These are phyloP conservation scores for Gremmenia infestans DNA, from an alignment of 2,329 filamentous ascomycete species.

Conservation along the genomic window DNA sequence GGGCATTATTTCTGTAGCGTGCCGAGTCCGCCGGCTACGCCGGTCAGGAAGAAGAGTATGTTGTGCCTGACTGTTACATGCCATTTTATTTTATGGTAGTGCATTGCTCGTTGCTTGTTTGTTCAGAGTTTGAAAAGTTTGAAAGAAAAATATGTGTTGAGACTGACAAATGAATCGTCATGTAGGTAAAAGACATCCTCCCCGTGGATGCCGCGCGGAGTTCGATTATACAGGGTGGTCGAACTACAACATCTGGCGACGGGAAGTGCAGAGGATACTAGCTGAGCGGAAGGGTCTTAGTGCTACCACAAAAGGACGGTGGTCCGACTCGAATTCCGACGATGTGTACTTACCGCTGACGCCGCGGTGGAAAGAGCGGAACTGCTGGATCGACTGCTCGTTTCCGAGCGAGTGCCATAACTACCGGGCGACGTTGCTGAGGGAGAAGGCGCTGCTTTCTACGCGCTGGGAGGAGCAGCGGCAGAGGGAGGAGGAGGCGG, in stretches of 20 bases:
- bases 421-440: neutral
- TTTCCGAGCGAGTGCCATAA: constrained; percentile 20
- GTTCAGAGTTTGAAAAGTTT: too few relatives aligned
- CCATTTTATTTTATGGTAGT: too few relatives aligned
- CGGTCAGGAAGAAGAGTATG: too few relatives aligned
- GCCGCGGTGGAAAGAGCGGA: neutral
- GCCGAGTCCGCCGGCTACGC: neutral
- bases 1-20: constrained; percentile 25
- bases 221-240: constrained; percentile 21
- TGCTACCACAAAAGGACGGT: neutral
- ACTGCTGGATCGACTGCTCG: constrained; percentile 22
- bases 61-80: too few relatives aligned
- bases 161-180: neutral
- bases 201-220: constrained; percentile 11
- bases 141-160: too few relatives aligned
- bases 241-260: constrained; percentile 13
- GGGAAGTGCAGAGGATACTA: constrained; percentile 1
- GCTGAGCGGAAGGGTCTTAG: neutral
- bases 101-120: too few relatives aligned
- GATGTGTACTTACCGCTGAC: neutral
- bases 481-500: neutral
- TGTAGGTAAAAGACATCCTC: neutral
- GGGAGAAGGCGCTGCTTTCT: constrained; percentile 3
- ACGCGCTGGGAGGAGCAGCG: neutral
- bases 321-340: too few relatives aligned